phyloP scores from a whole-genome alignment of 495 filamentous ascomycete species.

The Lepidopterella palustris region DNA sequence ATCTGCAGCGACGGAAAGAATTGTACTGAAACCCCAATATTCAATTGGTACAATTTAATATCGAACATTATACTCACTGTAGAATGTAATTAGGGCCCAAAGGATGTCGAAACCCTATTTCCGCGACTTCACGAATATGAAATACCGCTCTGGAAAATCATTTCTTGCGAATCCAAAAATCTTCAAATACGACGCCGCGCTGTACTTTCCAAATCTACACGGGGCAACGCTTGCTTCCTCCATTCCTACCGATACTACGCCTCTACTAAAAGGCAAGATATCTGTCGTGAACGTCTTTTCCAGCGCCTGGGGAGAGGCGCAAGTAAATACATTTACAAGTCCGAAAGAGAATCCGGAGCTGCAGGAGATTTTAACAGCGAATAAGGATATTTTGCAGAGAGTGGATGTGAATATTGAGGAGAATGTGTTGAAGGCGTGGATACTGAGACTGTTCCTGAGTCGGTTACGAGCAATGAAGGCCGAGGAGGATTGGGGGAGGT shows the following conservation, averaged over 20 bases:
- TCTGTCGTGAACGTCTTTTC: constrained; percentile 76
- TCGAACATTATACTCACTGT: not conserved
- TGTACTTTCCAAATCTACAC: constrained; percentile 89
- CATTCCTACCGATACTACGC: constrained; percentile 59
- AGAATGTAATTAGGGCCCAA: constrained; percentile 36
- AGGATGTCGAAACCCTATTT: constrained; percentile 79
- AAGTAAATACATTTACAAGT: constrained; percentile 65
- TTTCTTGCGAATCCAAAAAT: constrained; percentile 71
- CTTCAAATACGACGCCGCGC: constrained; percentile 66
- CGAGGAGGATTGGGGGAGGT: constrained; percentile 58
- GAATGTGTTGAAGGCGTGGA: constrained; percentile 63
- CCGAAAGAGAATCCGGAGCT: constrained; percentile 59
- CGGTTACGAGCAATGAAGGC: constrained; percentile 51
- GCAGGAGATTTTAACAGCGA: constrained; percentile 44
- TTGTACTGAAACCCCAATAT: constrained; percentile 50
- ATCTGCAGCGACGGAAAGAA: constrained; percentile 62
- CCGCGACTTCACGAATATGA: constrained; percentile 80
- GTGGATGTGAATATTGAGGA: constrained; percentile 85
- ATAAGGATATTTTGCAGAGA: constrained; percentile 53
- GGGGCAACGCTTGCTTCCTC: constrained; percentile 62
- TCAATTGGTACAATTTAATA: not conserved
- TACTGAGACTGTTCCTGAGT: constrained; percentile 65
- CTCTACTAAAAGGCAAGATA: constrained; percentile 60
- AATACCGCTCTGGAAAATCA: constrained; percentile 76
- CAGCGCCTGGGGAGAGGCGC: constrained; percentile 74